Conservation (phyloP, 139 green algal genomes). For the Deuterostichococcus epilithicus region DNA sequence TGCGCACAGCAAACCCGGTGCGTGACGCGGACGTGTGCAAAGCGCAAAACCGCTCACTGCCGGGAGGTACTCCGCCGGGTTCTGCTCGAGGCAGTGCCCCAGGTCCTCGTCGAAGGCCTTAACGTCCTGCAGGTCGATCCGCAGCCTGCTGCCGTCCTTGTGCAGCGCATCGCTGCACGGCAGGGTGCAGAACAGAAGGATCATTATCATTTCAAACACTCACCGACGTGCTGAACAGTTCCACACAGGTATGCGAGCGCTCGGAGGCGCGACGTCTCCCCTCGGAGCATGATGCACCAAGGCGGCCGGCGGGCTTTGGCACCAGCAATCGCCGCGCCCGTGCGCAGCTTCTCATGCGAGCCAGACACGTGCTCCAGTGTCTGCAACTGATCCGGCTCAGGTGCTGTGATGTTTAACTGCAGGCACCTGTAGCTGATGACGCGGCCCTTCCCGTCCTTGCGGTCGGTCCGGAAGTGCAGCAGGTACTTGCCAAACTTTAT, state of each 20-base stretch:
- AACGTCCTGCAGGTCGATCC: conserved; percentile 66
- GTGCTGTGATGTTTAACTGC: no score
- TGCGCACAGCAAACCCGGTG: no score
- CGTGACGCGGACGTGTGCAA: background rate
- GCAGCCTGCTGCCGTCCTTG: conserved; percentile 28
- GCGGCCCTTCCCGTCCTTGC: conserved; percentile 24
- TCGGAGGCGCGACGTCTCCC: conserved; percentile 13
- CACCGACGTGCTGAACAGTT: background rate
- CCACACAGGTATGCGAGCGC: background rate
- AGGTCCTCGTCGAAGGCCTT: conserved; percentile 54
- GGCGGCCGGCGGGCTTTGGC: background rate
- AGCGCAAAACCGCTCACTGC: conserved; percentile 59
- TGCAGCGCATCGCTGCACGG: conserved; percentile 39
- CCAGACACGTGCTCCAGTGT: background rate
- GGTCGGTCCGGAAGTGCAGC: conserved; percentile 39
- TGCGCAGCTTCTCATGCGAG: background rate
- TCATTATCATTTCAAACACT: no score
- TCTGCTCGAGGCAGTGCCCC: conserved; percentile 46
- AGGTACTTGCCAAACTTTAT: conserved; percentile 55
- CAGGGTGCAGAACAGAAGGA: background rate
- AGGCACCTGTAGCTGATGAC: conserved; percentile 35
- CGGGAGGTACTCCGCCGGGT: conserved; percentile 69
- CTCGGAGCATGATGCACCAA: background rate
- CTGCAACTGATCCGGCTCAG: no score
- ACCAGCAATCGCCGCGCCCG: background rate